Percentiles rank a stretch among this genome's conserved stretches.
phyloP scores from a whole-genome alignment of 2,329 filamentous ascomycete species.

The Coniosporium tulheliwenetii region DNA sequence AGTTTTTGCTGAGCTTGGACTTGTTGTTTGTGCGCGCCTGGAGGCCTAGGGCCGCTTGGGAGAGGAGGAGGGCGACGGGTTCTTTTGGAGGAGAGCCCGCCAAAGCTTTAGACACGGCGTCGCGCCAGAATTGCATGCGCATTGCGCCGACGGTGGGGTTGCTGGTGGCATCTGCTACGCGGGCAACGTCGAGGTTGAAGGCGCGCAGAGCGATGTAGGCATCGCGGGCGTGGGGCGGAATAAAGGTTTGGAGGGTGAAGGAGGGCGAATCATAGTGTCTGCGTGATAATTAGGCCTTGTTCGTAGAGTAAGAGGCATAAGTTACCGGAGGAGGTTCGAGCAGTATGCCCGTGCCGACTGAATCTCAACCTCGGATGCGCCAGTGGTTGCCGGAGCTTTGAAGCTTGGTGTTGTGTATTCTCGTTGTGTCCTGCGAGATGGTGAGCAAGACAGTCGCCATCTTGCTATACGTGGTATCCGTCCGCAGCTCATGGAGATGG shows the following conservation, averaged over 20 bases:
- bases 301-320: slow-evolving; percentile 11
- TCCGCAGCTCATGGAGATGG: too few relatives aligned
- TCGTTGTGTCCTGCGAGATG: not conserved
- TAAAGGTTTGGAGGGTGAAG: slow-evolving; percentile 70
- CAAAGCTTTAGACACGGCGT: slow-evolving; percentile 65
- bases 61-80: slow-evolving; percentile 73
- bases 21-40: slow-evolving; percentile 28
- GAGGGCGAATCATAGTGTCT: slow-evolving; percentile 85
- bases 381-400: slow-evolving; percentile 1
- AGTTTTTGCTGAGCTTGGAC: slow-evolving; percentile 35
- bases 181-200: slow-evolving; percentile 82
- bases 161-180: slow-evolving; percentile 78
- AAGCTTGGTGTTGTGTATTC: slow-evolving; percentile 1
- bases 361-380: slow-evolving; percentile 29
- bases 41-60: slow-evolving; percentile 51
- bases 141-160: slow-evolving; percentile 75
- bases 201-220: slow-evolving; percentile 83
- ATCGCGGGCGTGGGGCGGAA: slow-evolving; percentile 58
- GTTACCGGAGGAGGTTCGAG: slow-evolving; percentile 38
- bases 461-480: too few relatives aligned
- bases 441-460: too few relatives aligned
- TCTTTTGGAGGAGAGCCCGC: slow-evolving; percentile 70
- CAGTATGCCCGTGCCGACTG: slow-evolving; percentile 42
- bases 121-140: slow-evolving; percentile 91
- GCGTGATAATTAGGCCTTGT: not conserved